These are phyloP conservation scores for Pholiota microspora DNA, from an alignment of 768 basidiomycete genomes.

Conservation along the genomic window DNA sequence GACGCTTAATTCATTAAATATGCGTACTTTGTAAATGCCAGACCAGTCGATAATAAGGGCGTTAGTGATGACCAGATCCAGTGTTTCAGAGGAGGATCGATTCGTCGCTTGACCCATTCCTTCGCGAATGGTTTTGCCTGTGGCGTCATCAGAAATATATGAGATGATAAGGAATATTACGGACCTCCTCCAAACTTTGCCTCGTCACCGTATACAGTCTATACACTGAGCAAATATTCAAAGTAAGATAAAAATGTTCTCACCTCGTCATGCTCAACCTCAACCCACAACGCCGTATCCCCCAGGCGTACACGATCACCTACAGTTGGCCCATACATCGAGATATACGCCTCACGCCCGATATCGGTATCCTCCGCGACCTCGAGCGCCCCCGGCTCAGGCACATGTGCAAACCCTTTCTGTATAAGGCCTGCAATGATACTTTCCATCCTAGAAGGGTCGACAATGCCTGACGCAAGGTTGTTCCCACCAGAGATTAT, in stretches of 20 bases:
- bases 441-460: constrained; percentile 38
- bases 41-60: constrained; percentile 93
- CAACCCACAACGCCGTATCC: constrained; percentile 88
- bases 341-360: constrained; percentile 72
- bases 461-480: constrained; percentile 58
- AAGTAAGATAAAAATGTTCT: neutral
- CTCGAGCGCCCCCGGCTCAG: constrained; percentile 60
- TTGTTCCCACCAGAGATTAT: constrained; percentile 78
- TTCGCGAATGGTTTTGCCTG: constrained; percentile 91
- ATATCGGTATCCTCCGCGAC: constrained; percentile 55
- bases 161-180: constrained; percentile 5
- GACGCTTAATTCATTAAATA: neutral
- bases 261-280: constrained; percentile 86
- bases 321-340: constrained; percentile 94
- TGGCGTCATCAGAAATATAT: constrained; percentile 8
- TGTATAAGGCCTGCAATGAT: constrained; percentile 49
- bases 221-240: neutral
- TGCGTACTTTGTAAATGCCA: constrained; percentile 85
- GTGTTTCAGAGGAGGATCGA: constrained; percentile 57
- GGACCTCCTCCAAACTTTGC: constrained; percentile 96
- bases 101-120: constrained; percentile 95
- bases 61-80: constrained; percentile 95
- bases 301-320: constrained; percentile 89
- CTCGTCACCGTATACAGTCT: constrained; percentile 94
- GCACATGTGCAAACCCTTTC: constrained; percentile 67